These are phyloP conservation scores for Vanilla planifolia DNA, from an alignment of 106 monocot species.

Conservation along the genomic window DNA sequence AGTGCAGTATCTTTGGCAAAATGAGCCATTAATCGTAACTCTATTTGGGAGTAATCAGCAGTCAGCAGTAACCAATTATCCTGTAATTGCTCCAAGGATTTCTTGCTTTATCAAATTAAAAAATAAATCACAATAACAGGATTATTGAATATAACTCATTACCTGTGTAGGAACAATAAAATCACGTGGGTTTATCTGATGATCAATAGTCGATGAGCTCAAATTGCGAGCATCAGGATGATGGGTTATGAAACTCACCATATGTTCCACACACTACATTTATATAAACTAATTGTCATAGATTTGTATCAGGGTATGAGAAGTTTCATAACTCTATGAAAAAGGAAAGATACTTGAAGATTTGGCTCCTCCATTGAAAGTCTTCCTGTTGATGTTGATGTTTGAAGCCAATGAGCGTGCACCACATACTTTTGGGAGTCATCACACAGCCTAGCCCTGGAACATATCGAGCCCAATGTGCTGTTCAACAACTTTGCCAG, in stretches of 20 bases:
- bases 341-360: conserved; percentile 63
- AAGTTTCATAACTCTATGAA: not conserved
- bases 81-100: conserved; percentile 25
- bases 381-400: conserved; percentile 89
- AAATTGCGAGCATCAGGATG: conserved; percentile 15
- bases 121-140: not conserved
- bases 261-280: conserved; percentile 86
- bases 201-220: conserved; percentile 23
- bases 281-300: not conserved
- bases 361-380: conserved; percentile 99
- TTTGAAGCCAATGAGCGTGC: conserved; percentile 91
- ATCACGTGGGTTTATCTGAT: conserved; percentile 86
- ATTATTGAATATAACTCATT: conserved; percentile 15
- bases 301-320: not conserved
- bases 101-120: conserved; percentile 1
- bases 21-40: conserved; percentile 93
- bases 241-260: conserved; percentile 44
- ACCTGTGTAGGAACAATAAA: conserved; percentile 91
- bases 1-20: conserved; percentile 72
- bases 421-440: conserved; percentile 83
- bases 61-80: conserved; percentile 90
- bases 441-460: conserved; percentile 59
- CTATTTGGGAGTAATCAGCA: conserved; percentile 97
- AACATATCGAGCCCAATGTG: conserved; percentile 88
- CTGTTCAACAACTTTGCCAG: conserved; percentile 82